A percentile compares a stretch with the other conserved stretches of the same genome.
These are phyloP conservation scores for Kingdonia uniflora DNA, from an alignment of 164 flowering plant species.

Conservation along the genomic window DNA sequence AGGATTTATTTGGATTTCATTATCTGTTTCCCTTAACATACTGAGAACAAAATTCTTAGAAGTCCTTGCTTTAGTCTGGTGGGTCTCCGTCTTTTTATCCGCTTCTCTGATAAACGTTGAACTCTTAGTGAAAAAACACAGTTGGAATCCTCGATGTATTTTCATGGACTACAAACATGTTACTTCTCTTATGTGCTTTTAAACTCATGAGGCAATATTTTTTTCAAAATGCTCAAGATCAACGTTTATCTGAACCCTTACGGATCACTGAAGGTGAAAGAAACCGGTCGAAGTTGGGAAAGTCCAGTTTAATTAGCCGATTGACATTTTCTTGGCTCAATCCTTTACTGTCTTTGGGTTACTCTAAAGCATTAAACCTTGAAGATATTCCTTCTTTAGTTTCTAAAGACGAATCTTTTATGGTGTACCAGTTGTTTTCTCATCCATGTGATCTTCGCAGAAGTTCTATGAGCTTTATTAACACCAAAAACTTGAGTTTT, in stretches of 20 bases:
- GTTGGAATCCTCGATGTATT: constrained; percentile 25
- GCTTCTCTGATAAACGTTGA: too few relatives aligned
- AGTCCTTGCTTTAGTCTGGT: constrained; percentile 46
- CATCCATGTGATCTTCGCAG: not conserved
- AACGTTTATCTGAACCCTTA: constrained; percentile 11
- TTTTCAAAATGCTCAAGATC: too few relatives aligned
- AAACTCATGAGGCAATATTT: constrained; percentile 14
- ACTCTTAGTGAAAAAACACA: constrained; percentile 11
- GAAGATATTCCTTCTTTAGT: too few relatives aligned
- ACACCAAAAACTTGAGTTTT: too few relatives aligned
- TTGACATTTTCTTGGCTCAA: constrained; percentile 74
- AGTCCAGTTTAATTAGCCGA: too few relatives aligned
- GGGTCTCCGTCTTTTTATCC: constrained; percentile 35
- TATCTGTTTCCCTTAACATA: too few relatives aligned
- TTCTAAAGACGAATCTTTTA: too few relatives aligned
- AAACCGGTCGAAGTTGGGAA: too few relatives aligned
- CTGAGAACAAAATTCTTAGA: too few relatives aligned
- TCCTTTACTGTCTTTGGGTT: constrained; percentile 31
- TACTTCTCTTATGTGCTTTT: too few relatives aligned
- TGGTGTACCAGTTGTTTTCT: too few relatives aligned
- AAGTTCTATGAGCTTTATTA: not conserved
- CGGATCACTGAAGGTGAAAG: constrained; percentile 13
- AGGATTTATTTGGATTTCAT: too few relatives aligned
- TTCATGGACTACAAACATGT: constrained; percentile 39
- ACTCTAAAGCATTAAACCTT: not conserved